Evolutionary conservation across 441 rosid genomes (phyloP).

Genomic region (Manihot esculenta): DNA sequence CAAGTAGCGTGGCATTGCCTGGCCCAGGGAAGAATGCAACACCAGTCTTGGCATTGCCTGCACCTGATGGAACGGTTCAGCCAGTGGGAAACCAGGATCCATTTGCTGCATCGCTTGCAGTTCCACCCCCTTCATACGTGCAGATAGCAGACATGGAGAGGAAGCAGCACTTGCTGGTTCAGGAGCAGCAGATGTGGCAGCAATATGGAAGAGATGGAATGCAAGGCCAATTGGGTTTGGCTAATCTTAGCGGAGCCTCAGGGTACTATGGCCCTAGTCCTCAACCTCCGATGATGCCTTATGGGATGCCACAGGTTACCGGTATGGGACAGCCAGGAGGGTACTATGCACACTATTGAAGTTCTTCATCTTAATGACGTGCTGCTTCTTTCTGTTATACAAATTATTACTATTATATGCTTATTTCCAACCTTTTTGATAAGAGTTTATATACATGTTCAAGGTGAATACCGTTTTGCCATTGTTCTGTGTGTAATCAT

Average conservation of each 20-base stretch:
- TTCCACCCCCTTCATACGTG: conserved; percentile 64
- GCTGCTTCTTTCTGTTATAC: conserved; percentile 6
- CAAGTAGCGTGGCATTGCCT: conserved; percentile 86
- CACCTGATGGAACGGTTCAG: conserved; percentile 55
- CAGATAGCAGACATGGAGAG: conserved; percentile 62
- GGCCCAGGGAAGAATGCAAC: conserved; percentile 51
- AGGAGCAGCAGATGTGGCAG: conserved; percentile 55
- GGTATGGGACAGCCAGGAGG: conserved; percentile 54
- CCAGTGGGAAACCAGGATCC: conserved; percentile 53
- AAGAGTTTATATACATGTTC: background rate
- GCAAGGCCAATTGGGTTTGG: conserved; percentile 51
- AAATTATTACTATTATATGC: background rate
- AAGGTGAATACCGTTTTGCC: background rate
- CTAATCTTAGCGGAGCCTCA: conserved; percentile 33
- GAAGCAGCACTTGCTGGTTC: conserved; percentile 53
- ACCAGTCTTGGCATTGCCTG: conserved; percentile 53
- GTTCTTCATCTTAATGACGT: too few species aligned
- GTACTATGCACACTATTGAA: conserved; percentile 32
- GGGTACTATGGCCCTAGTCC: conserved; percentile 34
- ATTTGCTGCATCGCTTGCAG: conserved; percentile 46
- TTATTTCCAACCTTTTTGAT: background rate
- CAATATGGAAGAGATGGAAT: conserved; percentile 52
- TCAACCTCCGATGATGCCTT: conserved; percentile 36
- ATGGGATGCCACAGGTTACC: conserved; percentile 46
- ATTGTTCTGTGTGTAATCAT: background rate